phyloP scores from a whole-genome alignment of 2,329 filamentous ascomycete species.

The Colletotrichum sp. region DNA sequence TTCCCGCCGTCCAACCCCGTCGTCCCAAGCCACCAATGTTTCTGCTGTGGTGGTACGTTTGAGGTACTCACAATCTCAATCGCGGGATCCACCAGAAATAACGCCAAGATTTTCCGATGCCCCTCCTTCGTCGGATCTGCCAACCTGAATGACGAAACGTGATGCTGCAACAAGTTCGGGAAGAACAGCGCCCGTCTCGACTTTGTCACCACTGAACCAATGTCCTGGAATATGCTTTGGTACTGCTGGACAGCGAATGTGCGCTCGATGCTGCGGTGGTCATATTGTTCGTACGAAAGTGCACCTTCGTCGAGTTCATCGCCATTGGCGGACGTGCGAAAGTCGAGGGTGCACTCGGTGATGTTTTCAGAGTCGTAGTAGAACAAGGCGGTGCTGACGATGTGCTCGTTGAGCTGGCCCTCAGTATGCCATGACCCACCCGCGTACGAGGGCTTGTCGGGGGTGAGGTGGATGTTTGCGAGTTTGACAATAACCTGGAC shows the following conservation, averaged over 20 bases:
- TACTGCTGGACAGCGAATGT: constrained; percentile 36
- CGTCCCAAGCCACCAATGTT: constrained; percentile 37
- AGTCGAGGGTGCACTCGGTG: constrained; percentile 52
- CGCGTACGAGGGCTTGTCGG: constrained; percentile 57
- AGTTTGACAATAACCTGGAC: constrained; percentile 70
- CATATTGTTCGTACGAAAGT: constrained; percentile 34
- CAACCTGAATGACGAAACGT: constrained; percentile 55
- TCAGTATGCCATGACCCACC: constrained; percentile 62
- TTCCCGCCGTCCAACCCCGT: background rate
- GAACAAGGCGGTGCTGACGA: constrained; percentile 66
- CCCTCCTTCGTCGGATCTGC: constrained; percentile 56
- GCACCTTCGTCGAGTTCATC: constrained; percentile 26
- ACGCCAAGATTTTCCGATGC: constrained; percentile 62
- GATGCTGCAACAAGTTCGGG: constrained; percentile 59
- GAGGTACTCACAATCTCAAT: constrained; percentile 45
- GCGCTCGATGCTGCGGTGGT: constrained; percentile 36
- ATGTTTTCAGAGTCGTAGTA: constrained; percentile 68
- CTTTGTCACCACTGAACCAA: constrained; percentile 52
- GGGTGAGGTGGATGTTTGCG: constrained; percentile 64
- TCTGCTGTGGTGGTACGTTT: constrained; percentile 48
- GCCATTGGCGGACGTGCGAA: constrained; percentile 46
- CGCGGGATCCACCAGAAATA: constrained; percentile 66
- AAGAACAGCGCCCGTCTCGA: constrained; percentile 58
- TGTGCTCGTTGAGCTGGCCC: constrained; percentile 65
- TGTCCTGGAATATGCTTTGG: constrained; percentile 35